Conservation (phyloP, 345 rosid genomes). For the Laguncularia racemosa region DNA sequence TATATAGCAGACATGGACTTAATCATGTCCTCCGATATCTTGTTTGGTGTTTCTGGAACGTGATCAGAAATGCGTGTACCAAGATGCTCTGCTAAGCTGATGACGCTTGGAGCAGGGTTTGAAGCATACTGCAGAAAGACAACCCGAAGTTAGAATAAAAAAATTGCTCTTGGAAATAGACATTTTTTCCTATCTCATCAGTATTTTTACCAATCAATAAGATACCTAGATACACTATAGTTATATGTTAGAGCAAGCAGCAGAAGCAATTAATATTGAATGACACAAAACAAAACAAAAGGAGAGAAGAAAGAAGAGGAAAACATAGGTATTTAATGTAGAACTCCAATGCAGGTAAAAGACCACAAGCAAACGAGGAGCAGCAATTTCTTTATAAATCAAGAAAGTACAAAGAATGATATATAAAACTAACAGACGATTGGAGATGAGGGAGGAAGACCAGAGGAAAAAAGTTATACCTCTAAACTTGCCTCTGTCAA, state of each 20-base stretch:
- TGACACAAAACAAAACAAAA: no score
- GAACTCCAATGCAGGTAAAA: no score
- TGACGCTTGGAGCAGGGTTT: slow-evolving; percentile 43
- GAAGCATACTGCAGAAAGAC: slow-evolving; percentile 52
- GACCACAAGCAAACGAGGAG: no score
- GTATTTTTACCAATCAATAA: neutral
- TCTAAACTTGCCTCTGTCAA: slow-evolving; percentile 41
- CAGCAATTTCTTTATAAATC: no score
- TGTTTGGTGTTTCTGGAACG: slow-evolving; percentile 85
- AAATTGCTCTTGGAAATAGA: slow-evolving; percentile 16
- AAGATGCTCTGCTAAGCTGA: slow-evolving; percentile 94
- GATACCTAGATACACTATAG: neutral
- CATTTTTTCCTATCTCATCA: neutral
- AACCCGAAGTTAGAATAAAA: neutral
- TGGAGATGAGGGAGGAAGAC: no score
- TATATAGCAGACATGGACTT: slow-evolving; percentile 86
- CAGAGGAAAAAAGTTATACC: neutral
- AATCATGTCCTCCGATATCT: slow-evolving; percentile 89
- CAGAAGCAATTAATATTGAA: no score
- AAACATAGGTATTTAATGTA: no score
- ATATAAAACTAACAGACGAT: no score
- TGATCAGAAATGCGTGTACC: slow-evolving; percentile 90
- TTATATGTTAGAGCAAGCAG: no score
- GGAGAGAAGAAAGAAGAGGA: no score
- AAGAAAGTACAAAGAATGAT: no score